Evolutionary conservation across 2,329 filamentous ascomycete genomes (phyloP).

Genomic region (Trichoderma citrinoviride): DNA sequence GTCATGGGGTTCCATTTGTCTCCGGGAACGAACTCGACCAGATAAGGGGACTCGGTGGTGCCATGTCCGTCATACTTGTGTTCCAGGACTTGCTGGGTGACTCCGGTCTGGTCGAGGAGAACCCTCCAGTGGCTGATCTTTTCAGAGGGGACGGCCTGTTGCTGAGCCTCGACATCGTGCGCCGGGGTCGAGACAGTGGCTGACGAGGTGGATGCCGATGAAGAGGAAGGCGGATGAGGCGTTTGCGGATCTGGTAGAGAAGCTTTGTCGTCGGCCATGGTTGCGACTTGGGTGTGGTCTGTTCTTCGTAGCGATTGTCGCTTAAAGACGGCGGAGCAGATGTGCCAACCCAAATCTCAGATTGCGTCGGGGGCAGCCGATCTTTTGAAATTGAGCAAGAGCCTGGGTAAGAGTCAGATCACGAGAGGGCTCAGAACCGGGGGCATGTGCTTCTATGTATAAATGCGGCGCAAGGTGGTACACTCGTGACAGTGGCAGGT

Average conservation of each 20-base stretch:
- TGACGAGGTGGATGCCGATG: constrained; percentile 27
- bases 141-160: constrained; percentile 25
- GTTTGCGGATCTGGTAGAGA: neutral
- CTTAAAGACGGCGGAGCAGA: neutral
- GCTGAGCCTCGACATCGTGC: constrained; percentile 44
- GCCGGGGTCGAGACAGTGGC: constrained; percentile 35
- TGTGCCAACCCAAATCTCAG: neutral
- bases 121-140: constrained; percentile 49
- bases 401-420: constrained; percentile 5
- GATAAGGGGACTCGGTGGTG: constrained; percentile 64
- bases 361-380: neutral
- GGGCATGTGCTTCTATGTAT: constrained; percentile 5
- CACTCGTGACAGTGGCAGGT: no score
- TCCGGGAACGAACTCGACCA: constrained; percentile 64
- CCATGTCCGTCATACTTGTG: constrained; percentile 59
- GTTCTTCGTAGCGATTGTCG: neutral
- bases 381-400: neutral
- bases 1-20: constrained; percentile 67
- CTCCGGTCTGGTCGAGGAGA: constrained; percentile 55
- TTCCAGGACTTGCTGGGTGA: constrained; percentile 56
- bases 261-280: constrained; percentile 18
- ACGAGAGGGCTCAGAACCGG: neutral
- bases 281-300: neutral
- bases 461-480: neutral
- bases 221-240: constrained; percentile 11